phyloP scores from a whole-genome alignment of 345 rosid species.

The Salix brachista region DNA sequence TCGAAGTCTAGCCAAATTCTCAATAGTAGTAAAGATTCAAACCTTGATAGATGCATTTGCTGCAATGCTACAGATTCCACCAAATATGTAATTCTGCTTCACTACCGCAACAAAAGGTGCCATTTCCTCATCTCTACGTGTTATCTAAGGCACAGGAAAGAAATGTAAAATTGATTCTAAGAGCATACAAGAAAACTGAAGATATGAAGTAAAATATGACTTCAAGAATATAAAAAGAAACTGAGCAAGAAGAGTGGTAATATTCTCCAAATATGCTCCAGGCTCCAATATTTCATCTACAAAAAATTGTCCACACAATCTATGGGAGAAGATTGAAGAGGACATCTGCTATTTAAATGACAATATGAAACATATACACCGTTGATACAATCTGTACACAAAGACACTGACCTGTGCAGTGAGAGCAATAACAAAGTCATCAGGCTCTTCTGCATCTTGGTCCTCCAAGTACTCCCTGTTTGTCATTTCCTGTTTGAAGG shows the following conservation, averaged over 20 bases:
- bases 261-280: background rate
- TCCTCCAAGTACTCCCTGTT: constrained; percentile 85
- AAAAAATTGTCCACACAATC: background rate
- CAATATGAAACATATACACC: background rate
- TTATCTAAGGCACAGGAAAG: constrained; percentile 47
- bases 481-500: constrained; percentile 69
- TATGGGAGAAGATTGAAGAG: background rate
- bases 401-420: constrained; percentile 63
- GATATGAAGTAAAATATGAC: background rate
- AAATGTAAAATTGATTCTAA: constrained; percentile 14
- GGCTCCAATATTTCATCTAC: background rate
- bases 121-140: constrained; percentile 92
- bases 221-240: background rate
- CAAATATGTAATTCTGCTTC: constrained; percentile 83
- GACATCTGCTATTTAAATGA: background rate
- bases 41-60: constrained; percentile 91
- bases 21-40: constrained; percentile 14
- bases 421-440: constrained; percentile 84
- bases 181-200: background rate
- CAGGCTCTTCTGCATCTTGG: constrained; percentile 97
- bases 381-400: background rate
- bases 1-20: constrained; percentile 1
- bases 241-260: background rate
- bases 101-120: constrained; percentile 70
- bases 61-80: constrained; percentile 90